Evolutionary conservation across 805 yeast genomes (phyloP), one percentile per base, ranked within the genome.

Genomic region (Barnettozyma siamensis): DNA sequence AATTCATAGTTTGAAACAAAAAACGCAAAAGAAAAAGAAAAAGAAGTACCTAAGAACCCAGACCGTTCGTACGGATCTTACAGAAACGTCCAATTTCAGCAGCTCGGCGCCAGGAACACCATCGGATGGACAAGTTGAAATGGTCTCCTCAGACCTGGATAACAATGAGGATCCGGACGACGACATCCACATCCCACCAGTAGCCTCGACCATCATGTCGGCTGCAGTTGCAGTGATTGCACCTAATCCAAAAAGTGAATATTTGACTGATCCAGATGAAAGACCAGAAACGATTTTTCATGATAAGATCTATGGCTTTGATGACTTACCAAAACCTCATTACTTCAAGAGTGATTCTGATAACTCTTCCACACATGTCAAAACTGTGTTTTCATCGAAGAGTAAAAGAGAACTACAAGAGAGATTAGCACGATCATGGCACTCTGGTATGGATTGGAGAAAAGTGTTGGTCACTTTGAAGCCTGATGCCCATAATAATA

Each of bases 401-500:
- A 42, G 41, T 4, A 50, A 47, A 32, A 50, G 45, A 18, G 45
- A 42, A 31, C 55, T 59, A 2, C 69, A 68, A 43, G 98, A 93
- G 49, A 72, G 75, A 41, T 83, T 93, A 39, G 99, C 99, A 0
- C 66, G 95, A 31, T 77, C 80, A 35, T 93, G 95, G 83, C 98
- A 91, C 57, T 70, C 75, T 43, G 78, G 75, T 10, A 75, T 88
- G 82, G 62, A 76, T 13, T 91, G 99, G 99, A 67, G 97, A 33
- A 91, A 91, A 62, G 96, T 93, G 3, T 64, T 93, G 21, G 96
- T 89, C 1, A 78, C 78, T 33, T 64, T 93, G 48, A 75, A 79
- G 48, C 96, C 97, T 0, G 99, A 91, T 60, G 96, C 99, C 0
- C 99, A 91, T 57, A 91, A 91, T 55, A 91, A 88, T 55, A 88